Conservation (phyloP, 169 alveolate species). For the Eimeria maxima region DNA sequence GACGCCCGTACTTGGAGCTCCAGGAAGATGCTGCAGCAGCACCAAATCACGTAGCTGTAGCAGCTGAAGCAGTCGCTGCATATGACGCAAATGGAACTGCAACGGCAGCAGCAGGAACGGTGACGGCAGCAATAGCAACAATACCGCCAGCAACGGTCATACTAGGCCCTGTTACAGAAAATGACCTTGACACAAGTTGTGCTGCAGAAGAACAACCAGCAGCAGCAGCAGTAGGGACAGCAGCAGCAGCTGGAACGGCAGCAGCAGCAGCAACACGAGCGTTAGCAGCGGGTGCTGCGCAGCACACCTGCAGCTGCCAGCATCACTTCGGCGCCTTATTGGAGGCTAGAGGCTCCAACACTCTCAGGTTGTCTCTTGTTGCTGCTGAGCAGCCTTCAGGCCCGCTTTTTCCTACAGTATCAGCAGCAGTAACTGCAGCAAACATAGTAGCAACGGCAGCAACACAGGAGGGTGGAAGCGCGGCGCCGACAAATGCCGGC, state of each 20-base stretch:
- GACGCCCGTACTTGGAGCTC: constrained; percentile 1
- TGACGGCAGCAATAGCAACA: background rate
- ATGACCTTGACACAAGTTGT: background rate
- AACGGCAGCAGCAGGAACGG: constrained; percentile 36
- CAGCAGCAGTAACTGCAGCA: background rate
- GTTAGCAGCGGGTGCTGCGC: constrained; percentile 10
- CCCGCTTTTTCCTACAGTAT: background rate
- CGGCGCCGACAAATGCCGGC: background rate
- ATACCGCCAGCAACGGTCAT: background rate
- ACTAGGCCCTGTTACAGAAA: background rate
- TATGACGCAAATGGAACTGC: background rate
- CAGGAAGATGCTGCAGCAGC: constrained; percentile 54
- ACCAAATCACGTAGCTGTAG: background rate
- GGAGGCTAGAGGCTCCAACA: constrained; percentile 5
- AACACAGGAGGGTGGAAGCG: background rate
- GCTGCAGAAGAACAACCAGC: background rate
- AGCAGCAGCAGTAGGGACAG: background rate
- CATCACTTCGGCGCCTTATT: background rate
- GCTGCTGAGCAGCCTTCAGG: constrained; percentile 17
- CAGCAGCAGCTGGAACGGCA: background rate
- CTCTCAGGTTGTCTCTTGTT: constrained; percentile 9
- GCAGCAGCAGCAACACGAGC: constrained; percentile 17
- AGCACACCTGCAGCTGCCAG: constrained; percentile 41
- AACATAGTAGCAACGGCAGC: background rate
- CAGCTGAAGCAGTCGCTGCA: background rate